Percentiles rank a stretch among this genome's conserved stretches.
phyloP scores from a whole-genome alignment of 179 eudicot genomes.

The Spergularia azorica region DNA sequence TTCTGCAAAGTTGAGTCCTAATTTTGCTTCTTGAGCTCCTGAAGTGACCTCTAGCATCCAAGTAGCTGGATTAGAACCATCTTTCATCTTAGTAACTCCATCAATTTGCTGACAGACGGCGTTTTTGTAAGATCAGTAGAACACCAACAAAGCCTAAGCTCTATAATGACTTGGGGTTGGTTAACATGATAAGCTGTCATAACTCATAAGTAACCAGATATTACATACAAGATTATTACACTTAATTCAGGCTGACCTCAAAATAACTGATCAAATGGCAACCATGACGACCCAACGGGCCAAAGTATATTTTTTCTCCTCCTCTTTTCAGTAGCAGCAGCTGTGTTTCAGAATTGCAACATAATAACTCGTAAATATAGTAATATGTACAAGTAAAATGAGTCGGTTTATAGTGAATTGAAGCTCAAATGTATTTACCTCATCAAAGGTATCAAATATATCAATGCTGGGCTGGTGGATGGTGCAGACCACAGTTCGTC shows the following conservation, averaged over 20 bases:
- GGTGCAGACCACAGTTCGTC: constrained; percentile 59
- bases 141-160: too few relatives aligned
- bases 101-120: constrained; percentile 32
- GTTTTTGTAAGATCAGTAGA: too few relatives aligned
- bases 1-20: constrained; percentile 60
- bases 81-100: constrained; percentile 59
- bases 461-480: constrained; percentile 71
- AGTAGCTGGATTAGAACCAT: constrained; percentile 77
- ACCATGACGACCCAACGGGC: constrained; percentile 62
- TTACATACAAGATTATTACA: too few relatives aligned
- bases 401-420: neutral
- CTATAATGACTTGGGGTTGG: too few relatives aligned
- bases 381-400: neutral
- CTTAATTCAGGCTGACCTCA: constrained; percentile 43
- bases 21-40: constrained; percentile 54
- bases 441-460: constrained; percentile 74
- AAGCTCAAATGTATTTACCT: constrained; percentile 34
- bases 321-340: constrained; percentile 59
- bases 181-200: too few relatives aligned
- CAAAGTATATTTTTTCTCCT: constrained; percentile 71
- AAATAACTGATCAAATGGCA: constrained; percentile 56
- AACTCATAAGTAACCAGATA: too few relatives aligned
- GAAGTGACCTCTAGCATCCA: constrained; percentile 79
- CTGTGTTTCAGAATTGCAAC: constrained; percentile 24
- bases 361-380: neutral